Evolutionary conservation across 192 early-diverging fungal genomes (phyloP).

Genomic region (Coemansia furcata): DNA sequence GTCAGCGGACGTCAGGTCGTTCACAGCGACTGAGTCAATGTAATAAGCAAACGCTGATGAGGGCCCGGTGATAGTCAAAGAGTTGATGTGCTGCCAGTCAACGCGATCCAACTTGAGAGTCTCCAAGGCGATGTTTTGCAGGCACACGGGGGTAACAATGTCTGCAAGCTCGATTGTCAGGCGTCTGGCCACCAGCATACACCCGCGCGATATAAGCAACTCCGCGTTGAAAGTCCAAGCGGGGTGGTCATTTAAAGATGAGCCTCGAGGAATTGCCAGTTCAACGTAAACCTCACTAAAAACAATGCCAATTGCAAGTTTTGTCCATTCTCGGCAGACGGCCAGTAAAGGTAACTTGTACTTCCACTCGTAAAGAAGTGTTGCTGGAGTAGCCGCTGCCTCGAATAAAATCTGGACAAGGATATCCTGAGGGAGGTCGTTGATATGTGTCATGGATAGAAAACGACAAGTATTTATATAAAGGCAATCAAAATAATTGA

Average conservation of each 20-base stretch:
- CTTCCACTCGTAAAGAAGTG: no score
- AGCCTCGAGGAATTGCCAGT: no score
- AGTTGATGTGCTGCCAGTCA: background rate
- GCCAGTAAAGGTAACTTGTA: no score
- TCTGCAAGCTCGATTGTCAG: background rate
- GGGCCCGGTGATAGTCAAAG: background rate
- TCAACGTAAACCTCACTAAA: background rate
- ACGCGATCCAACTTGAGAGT: background rate
- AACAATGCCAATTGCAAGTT: background rate
- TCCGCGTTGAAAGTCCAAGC: background rate
- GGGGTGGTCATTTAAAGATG: no score
- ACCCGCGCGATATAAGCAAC: background rate
- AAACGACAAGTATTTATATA: no score
- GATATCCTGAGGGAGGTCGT: no score
- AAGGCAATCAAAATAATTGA: no score
- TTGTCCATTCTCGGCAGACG: background rate
- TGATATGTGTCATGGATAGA: no score
- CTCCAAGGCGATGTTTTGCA: background rate
- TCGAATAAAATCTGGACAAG: no score
- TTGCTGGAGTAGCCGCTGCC: no score
- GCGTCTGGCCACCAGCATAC: background rate
- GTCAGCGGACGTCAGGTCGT: background rate
- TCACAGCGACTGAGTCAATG: background rate
- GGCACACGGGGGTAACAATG: background rate
- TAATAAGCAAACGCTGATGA: background rate